Percentiles rank a stretch among this genome's conserved stretches.
phyloP scores from a whole-genome alignment of 805 yeast species.

The Kazachstania bromeliacearum region DNA sequence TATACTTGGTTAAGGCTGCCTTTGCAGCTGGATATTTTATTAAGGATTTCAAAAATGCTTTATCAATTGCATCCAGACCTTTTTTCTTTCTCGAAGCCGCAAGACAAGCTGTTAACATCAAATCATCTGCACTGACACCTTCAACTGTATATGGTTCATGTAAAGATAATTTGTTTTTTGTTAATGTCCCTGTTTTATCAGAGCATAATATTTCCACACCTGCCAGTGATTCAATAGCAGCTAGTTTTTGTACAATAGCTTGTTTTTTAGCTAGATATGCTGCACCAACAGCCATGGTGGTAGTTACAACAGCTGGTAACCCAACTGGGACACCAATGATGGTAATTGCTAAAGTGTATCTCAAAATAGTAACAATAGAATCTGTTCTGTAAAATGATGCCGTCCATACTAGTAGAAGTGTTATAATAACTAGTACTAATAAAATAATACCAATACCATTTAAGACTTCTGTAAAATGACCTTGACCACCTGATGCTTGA shows the following conservation, averaged over 20 bases:
- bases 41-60: slow-evolving; percentile 90
- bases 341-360: slow-evolving; percentile 91
- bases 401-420: slow-evolving; percentile 84
- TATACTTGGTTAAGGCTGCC: slow-evolving; percentile 85
- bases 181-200: slow-evolving; percentile 95
- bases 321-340: slow-evolving; percentile 98
- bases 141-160: slow-evolving; percentile 97
- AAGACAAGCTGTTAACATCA: slow-evolving; percentile 94
- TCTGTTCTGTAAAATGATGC: slow-evolving; percentile 91
- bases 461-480: slow-evolving; percentile 95
- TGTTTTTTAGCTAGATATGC: slow-evolving; percentile 94
- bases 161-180: slow-evolving; percentile 90
- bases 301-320: slow-evolving; percentile 97
- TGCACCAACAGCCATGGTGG: slow-evolving; percentile 99
- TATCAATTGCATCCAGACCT: slow-evolving; percentile 96
- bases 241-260: slow-evolving; percentile 93
- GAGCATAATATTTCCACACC: slow-evolving; percentile 98
- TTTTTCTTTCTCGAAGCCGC: slow-evolving; percentile 97
- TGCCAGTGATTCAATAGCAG: slow-evolving; percentile 94
- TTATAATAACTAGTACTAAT: slow-evolving; percentile 77
- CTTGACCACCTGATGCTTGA: slow-evolving; percentile 86
- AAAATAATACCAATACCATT: slow-evolving; percentile 95
- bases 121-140: slow-evolving; percentile 92
- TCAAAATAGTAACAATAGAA: slow-evolving; percentile 74
- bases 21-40: slow-evolving; percentile 84